These are phyloP conservation scores for Prunus davidiana DNA, from an alignment of 306 rosid species.

Conservation along the genomic window DNA sequence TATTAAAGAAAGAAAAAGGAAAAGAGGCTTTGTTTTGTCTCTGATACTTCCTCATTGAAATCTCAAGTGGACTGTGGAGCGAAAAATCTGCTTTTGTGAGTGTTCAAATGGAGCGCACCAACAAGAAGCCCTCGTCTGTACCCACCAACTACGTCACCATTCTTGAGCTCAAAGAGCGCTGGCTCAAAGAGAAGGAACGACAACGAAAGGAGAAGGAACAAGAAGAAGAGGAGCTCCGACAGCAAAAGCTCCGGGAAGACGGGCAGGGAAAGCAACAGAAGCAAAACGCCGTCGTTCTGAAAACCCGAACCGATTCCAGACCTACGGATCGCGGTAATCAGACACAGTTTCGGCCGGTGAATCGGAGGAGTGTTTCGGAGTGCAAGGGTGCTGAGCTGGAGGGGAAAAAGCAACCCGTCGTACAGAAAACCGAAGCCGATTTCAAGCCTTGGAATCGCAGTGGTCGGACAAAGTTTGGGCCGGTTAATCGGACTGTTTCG, in stretches of 20 bases:
- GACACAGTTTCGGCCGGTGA: background rate
- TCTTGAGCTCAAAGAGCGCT: constrained; percentile 49
- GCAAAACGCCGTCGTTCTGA: background rate
- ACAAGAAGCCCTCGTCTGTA: constrained; percentile 19
- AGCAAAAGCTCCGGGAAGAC: constrained; percentile 3
- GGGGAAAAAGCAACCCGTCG: background rate
- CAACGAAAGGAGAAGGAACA: background rate
- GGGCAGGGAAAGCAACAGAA: background rate
- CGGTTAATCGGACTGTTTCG: background rate
- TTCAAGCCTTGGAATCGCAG: background rate
- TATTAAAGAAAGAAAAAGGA: background rate
- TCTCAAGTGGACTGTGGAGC: background rate
- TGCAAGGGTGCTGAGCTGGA: constrained; percentile 8
- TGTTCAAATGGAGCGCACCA: constrained; percentile 18
- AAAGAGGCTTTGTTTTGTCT: background rate
- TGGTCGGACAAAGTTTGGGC: background rate
- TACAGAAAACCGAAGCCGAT: background rate
- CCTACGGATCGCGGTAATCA: background rate
- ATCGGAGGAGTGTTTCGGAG: constrained; percentile 4
- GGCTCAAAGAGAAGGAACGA: constrained; percentile 42
- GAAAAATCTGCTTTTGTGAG: background rate
- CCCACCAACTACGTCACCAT: constrained; percentile 63
- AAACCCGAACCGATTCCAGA: background rate
- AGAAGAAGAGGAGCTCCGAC: constrained; percentile 16
- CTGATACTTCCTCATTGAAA: background rate